Percentiles rank a stretch among this genome's conserved stretches.
Evolutionary conservation across 73 alveolate species (phyloP).

Genomic region (Tetrahymena elliotti): DNA sequence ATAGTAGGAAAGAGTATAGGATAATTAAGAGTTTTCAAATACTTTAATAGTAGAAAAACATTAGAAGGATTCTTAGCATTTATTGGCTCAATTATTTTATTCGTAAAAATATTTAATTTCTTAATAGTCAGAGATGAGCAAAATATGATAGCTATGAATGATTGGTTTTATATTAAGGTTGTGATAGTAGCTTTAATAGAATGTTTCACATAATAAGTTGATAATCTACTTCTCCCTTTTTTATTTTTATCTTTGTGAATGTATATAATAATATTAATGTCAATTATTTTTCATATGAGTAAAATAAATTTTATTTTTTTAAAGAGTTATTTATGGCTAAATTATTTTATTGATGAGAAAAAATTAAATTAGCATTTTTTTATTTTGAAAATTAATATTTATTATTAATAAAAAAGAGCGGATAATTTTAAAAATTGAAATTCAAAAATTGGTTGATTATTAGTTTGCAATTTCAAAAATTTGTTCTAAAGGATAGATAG

Average conservation of each 20-base stretch:
- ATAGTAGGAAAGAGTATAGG: neutral
- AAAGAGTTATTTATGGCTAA: neutral
- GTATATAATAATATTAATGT: neutral
- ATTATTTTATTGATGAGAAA: too few species aligned
- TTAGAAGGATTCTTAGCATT: neutral
- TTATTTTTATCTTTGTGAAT: neutral
- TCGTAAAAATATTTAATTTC: neutral
- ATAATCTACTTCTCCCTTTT: neutral
- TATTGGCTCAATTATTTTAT: neutral
- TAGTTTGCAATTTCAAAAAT: neutral
- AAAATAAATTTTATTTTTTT: too few species aligned
- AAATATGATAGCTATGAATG: neutral
- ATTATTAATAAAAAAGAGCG: neutral
- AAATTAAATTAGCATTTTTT: neutral
- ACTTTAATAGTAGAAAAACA: neutral
- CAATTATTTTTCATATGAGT: neutral
- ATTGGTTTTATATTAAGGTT: neutral
- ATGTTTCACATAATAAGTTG: neutral
- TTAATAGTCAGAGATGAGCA: neutral
- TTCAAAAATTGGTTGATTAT: neutral
- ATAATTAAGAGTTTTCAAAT: neutral
- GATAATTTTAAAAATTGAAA: neutral
- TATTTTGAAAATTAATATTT: neutral
- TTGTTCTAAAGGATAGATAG: neutral
- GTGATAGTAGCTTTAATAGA: neutral